These are phyloP conservation scores for Penicillium decumbens DNA, from an alignment of 2,329 filamentous ascomycete species.

Conservation along the genomic window DNA sequence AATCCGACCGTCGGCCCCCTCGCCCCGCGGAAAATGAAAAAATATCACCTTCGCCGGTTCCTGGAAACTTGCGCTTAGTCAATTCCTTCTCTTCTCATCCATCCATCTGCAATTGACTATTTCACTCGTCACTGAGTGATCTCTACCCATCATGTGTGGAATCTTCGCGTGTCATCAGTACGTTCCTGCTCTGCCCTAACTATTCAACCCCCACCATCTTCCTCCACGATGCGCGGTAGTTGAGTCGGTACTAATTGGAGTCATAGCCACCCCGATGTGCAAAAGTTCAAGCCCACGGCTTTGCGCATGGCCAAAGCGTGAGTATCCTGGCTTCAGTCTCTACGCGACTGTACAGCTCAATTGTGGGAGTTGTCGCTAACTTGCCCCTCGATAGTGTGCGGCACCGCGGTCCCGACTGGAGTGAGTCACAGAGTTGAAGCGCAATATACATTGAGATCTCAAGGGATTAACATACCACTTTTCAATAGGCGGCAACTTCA, in stretches of 20 bases:
- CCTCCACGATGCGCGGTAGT: conserved; percentile 3
- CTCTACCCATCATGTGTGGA: conserved; percentile 73
- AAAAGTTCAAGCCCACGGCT: conserved; percentile 93
- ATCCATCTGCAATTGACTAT: conserved; percentile 12
- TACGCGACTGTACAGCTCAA: neutral
- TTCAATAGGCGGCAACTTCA: conserved; percentile 73
- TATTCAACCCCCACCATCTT: conserved; percentile 10
- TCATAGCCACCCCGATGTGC: conserved; percentile 76
- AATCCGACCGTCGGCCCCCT: conserved; percentile 23
- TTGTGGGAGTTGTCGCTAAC: conserved; percentile 30
- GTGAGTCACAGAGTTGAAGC: conserved; percentile 54
- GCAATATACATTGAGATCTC: conserved; percentile 3
- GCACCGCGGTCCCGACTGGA: conserved; percentile 97
- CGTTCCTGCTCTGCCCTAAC: conserved; percentile 34
- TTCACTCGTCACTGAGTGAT: conserved; percentile 2
- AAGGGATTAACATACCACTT: conserved; percentile 21
- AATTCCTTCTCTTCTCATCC: conserved; percentile 14
- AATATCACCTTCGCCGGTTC: conserved; percentile 20
- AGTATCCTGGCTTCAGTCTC: conserved; percentile 38
- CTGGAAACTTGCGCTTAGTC: conserved; percentile 20
- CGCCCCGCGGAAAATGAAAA: conserved; percentile 18
- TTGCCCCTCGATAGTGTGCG: conserved; percentile 61
- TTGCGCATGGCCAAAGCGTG: conserved; percentile 92
- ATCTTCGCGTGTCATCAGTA: conserved; percentile 94
- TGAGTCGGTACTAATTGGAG: conserved; percentile 20